Base-by-base conservation (phyloP, 768 basidiomycete genomes). In the Dacryopinax spathularia region DNA sequence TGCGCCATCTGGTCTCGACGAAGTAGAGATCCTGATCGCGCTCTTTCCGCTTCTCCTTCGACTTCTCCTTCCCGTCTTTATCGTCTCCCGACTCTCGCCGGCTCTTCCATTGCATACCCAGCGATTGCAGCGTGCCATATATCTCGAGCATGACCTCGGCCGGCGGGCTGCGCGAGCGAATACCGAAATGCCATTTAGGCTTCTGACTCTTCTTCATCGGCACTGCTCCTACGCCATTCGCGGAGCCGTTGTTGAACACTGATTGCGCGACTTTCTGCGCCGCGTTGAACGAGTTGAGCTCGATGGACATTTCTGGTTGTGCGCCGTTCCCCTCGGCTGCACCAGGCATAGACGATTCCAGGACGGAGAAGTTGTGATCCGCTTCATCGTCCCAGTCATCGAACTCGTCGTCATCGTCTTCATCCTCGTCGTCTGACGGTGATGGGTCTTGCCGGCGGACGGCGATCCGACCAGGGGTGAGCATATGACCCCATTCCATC, bases 111-210 rank as follows among this genome's bases (percentile, higher is more conserved):
- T 99, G 91, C 91, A 98, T 95, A 16, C 88, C 90, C 20, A 97
- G 79, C 65, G 85, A 78, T 75, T 88, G 87, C 60, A 99, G 76
- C 41, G 94, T 96, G 66, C 89, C 79, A 75, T 99, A 98, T 61
- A 99, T 96, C 80, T 97, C 95, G 27, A 96, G 77, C 94, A 99
- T 97, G 25, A 99, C 95, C 74, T 99, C 96, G 90, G 98, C 95
- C 22, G 94, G 96, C 33, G 93, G 91, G 64, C 86, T 88, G 65
- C 94, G 81, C 68, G 90, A 93, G 33, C 96, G 82, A 37, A 99
- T 98, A 7, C 96, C 96, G 70, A 97, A 99, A 73, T 99, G 96
- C 96, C 96, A 98, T 67, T 91, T 87, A 16, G 88, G 88, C 65
- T 87, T 84, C 65, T 87, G 69, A 34, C 84, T 82, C 72, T 86